These are phyloP conservation scores for Andrographis paniculata DNA, from an alignment of 305 asterid genomes.

Conservation along the genomic window DNA sequence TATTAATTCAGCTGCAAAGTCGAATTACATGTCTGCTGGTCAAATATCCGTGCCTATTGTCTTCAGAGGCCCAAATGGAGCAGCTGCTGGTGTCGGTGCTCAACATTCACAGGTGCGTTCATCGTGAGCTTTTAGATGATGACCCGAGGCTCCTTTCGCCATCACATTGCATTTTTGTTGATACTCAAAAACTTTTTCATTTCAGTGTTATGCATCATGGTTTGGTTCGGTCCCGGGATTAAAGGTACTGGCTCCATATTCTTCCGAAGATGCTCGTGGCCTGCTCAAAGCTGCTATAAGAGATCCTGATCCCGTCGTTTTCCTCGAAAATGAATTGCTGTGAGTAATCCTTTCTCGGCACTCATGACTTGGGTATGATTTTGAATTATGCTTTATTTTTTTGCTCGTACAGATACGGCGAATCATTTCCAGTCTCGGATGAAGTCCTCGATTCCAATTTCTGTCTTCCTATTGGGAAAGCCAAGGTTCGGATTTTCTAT, in stretches of 20 bases:
- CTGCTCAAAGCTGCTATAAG: too few species aligned
- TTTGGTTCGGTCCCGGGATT: constrained; percentile 76
- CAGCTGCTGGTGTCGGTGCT: too few species aligned
- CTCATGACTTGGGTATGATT: constrained; percentile 3
- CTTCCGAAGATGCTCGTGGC: constrained; percentile 86
- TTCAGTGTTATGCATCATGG: constrained; percentile 98
- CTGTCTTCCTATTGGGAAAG: constrained; percentile 84
- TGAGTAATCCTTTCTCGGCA: constrained; percentile 22
- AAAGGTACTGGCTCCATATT: constrained; percentile 80
- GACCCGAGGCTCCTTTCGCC: background rate
- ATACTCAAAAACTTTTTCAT: background rate
- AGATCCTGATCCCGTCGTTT: too few species aligned
- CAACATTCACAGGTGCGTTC: too few species aligned
- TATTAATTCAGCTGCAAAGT: constrained; percentile 90
- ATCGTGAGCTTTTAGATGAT: too few species aligned
- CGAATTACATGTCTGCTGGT: constrained; percentile 94
- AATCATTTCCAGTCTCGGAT: constrained; percentile 76
- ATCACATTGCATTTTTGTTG: too few species aligned
- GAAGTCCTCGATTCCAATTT: constrained; percentile 91
- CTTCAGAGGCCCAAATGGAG: too few species aligned
- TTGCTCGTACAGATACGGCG: constrained; percentile 59
- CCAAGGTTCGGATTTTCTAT: too few species aligned
- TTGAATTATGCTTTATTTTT: constrained; percentile 14
- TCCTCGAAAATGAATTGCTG: too few species aligned
- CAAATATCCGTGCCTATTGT: constrained; percentile 89